phyloP scores from a whole-genome alignment of 2,329 filamentous ascomycete species.

The Geosmithia putterillii region DNA sequence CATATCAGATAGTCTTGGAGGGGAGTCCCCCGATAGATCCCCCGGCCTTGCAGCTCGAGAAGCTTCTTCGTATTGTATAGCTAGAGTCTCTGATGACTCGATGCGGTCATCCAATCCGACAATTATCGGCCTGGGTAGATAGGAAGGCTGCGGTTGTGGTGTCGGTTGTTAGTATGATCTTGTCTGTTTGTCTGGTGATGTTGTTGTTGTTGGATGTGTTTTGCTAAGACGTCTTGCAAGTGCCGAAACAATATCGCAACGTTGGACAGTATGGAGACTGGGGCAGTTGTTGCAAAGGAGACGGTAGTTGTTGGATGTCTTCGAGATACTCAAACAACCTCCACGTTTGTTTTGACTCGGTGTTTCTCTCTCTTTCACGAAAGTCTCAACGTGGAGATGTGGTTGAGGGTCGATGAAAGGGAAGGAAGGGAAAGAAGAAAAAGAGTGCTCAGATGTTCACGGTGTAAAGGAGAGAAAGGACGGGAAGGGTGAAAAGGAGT shows the following conservation, averaged over 20 bases:
- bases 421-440: neutral
- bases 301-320: neutral
- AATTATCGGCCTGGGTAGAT: slow-evolving; percentile 43
- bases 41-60: slow-evolving; percentile 38
- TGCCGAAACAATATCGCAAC: neutral
- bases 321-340: neutral
- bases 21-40: slow-evolving; percentile 43
- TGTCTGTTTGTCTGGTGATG: no score
- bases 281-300: neutral
- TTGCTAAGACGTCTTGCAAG: neutral
- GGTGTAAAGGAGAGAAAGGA: neutral
- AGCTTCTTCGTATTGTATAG: slow-evolving; percentile 44
- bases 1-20: slow-evolving; percentile 27
- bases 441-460: neutral
- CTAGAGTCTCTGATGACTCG: slow-evolving; percentile 44
- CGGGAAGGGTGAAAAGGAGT: neutral
- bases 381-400: neutral
- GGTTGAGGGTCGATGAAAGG: neutral
- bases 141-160: slow-evolving; percentile 29
- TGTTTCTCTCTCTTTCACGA: neutral
- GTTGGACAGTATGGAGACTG: neutral
- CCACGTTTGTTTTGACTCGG: neutral
- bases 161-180: neutral
- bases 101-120: slow-evolving; percentile 41
- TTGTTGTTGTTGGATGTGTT: no score